Conservation (phyloP, 768 basidiomycete genomes). For the Infundibulicybe gibba region DNA sequence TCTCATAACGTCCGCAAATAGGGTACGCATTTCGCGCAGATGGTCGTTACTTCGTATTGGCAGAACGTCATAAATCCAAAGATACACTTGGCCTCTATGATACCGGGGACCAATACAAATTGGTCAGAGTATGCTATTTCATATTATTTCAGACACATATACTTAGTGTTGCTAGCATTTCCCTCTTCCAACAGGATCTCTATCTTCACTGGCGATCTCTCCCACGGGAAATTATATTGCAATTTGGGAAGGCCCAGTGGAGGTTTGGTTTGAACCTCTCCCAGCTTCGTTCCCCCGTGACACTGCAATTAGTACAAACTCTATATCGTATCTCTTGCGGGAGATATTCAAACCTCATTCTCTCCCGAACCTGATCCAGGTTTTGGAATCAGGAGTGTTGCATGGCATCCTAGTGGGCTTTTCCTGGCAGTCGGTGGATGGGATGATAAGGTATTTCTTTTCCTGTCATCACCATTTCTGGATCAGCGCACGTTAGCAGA, state of each 20-base stretch:
- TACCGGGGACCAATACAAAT: conserved; percentile 59
- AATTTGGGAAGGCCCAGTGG: conserved; percentile 82
- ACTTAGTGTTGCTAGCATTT: conserved; percentile 60
- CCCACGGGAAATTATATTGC: conserved; percentile 75
- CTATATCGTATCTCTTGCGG: conserved; percentile 63
- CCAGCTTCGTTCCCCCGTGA: conserved; percentile 1
- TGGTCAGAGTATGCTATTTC: conserved; percentile 56
- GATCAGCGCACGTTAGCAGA: conserved; percentile 32
- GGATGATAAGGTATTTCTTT: conserved; percentile 72
- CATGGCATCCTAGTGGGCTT: conserved; percentile 85
- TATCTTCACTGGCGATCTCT: conserved; percentile 71
- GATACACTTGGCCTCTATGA: conserved; percentile 89
- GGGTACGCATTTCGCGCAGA: conserved; percentile 79
- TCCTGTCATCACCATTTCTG: conserved; percentile 1
- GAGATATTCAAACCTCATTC: conserved; percentile 62
- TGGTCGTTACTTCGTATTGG: conserved; percentile 80
- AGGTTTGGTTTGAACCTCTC: conserved; percentile 41
- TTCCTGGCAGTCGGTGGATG: conserved; percentile 84
- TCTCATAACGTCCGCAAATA: conserved; percentile 20
- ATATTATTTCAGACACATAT: neutral
- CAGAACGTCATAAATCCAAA: conserved; percentile 87
- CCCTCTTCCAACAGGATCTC: conserved; percentile 67
- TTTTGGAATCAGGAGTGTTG: conserved; percentile 72
- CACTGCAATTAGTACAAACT: conserved; percentile 62
- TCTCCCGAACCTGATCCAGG: conserved; percentile 74